Base-by-base conservation (phyloP, 768 basidiomycete species). In the Punctularia strigosozonata region DNA sequence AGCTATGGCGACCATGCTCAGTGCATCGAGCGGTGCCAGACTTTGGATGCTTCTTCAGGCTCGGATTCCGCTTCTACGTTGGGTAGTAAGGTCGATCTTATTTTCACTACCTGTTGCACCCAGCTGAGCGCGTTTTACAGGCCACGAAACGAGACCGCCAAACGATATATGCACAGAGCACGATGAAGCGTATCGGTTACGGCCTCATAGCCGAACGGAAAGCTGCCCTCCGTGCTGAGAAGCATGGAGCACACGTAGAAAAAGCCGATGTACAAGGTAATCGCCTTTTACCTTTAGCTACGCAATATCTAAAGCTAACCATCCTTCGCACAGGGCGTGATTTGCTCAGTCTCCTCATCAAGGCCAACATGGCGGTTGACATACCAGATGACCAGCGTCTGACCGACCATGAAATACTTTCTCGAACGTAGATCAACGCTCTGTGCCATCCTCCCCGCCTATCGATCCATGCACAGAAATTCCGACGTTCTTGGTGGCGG, bases 341-440 rank as follows among this genome's bases (percentile, higher is more conserved):
- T 55, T 48, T 80, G 4, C 56, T 79, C 2, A 71, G 70, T 0
- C 48, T 77, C 14, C 55, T 79, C 3, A 55, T 78, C 18, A 59
- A 64, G 38, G 75, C 77, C 1, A 80, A 80, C 46, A 67, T 73
- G 55, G 64, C 69, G 1, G 67, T 63, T 2, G 68, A 76, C 45
- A 42, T 71, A 6, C 64, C 65, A 0, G 33, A 34, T 8, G 20
- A 20, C 19, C 33, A 34, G 33, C 12, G 33, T 10, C 20, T 34
- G 33, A 13, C 33, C 19, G 33, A 34, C 19, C 10, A 34, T 12
- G 10, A 34, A 8, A 19, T 34, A 8, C 19, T 34, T 10, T 10
- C 33, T 34, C 33, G 33, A 10, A 19, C 31, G 46, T 34, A 19
- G 10, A 6, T 25, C 32, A 18, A 8, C 3, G 2, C 33, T 34